Base-by-base conservation (phyloP, 495 filamentous ascomycete species). In the Evernia prunastri region DNA sequence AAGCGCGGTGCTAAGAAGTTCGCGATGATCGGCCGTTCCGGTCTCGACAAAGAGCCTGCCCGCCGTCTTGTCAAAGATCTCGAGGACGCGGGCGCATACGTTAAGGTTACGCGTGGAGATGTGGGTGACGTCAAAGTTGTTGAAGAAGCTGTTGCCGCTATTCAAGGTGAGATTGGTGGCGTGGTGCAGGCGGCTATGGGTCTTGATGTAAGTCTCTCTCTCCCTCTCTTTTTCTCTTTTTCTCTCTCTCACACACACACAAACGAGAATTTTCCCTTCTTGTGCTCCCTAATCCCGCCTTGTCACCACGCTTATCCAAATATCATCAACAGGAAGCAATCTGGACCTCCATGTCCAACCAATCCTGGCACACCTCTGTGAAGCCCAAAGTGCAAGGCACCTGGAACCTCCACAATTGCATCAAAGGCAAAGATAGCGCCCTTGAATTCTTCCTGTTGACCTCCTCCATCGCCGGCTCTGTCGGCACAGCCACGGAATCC, bases 21-120 rank as follows among this genome's bases (percentile, higher is more conserved):
- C n/a, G 67, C 71, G 11, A 77, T 78, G 65, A 63, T 78, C 23
- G 66, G 66, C 15, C 63, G 77, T 29, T 74, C 73, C 20, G 75
- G 75, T 1, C 59, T 58, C 0, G 63, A 66, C 6, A 68, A 67
- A 35, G n/a, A 29, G 13, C 40, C 58, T 2, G 57, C 49, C 17
- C 65, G 69, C 37, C 53, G 72, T 33, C 54, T 69, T 6, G 56
- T 77, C n/a, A 60, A 71, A 29, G 37, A 63, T 2, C 65, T 78
- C 9, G 51, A 68, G 5, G 42, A 42, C 40, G 59, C 53, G 1
- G 76, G 72, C 42, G 74, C 69, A 17, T 23, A 31, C 17, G 64
- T 69, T 4, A 66, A 75, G 58, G 66, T 75, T 1, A 51, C 77
- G 0, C 59, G 64, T 13, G 76, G 76, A 23, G 75, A 77, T 56